Evolutionary conservation across 2,329 filamentous ascomycete species (phyloP).

Genomic region (Trichoderma pleuroti): DNA sequence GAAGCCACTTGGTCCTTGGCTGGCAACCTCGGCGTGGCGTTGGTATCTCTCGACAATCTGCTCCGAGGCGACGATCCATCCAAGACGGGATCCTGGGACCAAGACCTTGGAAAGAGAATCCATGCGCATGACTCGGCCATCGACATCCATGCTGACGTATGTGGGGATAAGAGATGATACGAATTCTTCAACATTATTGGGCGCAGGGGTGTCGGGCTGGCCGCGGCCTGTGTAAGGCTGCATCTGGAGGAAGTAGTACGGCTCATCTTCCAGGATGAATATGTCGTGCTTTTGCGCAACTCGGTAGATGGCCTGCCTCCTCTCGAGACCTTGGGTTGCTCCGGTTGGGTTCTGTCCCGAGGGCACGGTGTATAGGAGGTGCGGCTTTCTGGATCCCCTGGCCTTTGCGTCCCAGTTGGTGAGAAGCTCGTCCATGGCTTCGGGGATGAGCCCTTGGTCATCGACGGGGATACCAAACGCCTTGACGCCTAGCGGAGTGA

Average conservation of each 20-base stretch:
- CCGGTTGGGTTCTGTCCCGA: slow-evolving; percentile 91
- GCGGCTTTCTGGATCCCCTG: slow-evolving; percentile 48
- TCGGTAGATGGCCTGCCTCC: slow-evolving; percentile 69
- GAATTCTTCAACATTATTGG: slow-evolving; percentile 66
- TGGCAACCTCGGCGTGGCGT: slow-evolving; percentile 77
- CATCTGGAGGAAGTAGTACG: slow-evolving; percentile 93
- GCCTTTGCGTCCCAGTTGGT: slow-evolving; percentile 46
- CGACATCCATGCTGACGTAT: slow-evolving; percentile 73
- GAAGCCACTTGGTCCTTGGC: slow-evolving; percentile 81
- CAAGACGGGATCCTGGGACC: slow-evolving; percentile 73
- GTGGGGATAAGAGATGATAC: slow-evolving; percentile 60
- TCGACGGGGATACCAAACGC: slow-evolving; percentile 52
- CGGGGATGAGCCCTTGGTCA: slow-evolving; percentile 51
- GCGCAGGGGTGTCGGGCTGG: slow-evolving; percentile 50
- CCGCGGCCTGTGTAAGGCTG: slow-evolving; percentile 63
- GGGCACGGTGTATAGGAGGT: slow-evolving; percentile 58
- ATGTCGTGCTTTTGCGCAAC: slow-evolving; percentile 81
- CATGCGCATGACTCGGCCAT: slow-evolving; percentile 84
- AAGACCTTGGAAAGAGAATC: slow-evolving; percentile 94
- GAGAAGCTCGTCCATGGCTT: slow-evolving; percentile 50
- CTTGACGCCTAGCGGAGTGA: slow-evolving; percentile 50
- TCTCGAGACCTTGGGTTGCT: slow-evolving; percentile 67
- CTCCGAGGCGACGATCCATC: slow-evolving; percentile 85
- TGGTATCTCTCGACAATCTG: slow-evolving; percentile 81
- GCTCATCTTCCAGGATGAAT: slow-evolving; percentile 87